Percentiles rank a stretch among this genome's conserved stretches.
phyloP scores from a whole-genome alignment of 2,329 filamentous ascomycete genomes.

The Pseudogymnoascus verrucosus region DNA sequence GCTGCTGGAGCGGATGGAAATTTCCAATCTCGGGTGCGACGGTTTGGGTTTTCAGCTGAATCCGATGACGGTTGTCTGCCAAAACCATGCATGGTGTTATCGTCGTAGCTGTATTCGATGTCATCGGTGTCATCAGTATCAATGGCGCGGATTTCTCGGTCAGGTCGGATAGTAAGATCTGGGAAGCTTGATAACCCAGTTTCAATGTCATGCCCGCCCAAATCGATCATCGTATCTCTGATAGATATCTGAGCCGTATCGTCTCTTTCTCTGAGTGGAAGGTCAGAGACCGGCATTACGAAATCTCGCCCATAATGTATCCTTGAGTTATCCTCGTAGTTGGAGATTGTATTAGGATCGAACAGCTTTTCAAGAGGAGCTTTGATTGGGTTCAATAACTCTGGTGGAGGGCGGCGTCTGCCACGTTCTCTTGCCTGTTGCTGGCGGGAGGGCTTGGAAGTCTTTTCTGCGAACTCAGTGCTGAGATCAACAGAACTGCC shows the following conservation, averaged over 20 bases:
- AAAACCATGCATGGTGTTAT: slow-evolving; percentile 29
- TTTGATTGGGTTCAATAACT: slow-evolving; percentile 48
- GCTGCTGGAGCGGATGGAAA: slow-evolving; percentile 47
- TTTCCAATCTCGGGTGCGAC: slow-evolving; percentile 49
- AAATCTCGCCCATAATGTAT: slow-evolving; percentile 48
- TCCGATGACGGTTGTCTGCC: slow-evolving; percentile 49
- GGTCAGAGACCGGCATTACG: slow-evolving; percentile 40
- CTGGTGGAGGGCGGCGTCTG: slow-evolving; percentile 47
- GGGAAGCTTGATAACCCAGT: slow-evolving; percentile 49
- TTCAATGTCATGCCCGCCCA: slow-evolving; percentile 52
- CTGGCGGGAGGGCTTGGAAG: slow-evolving; percentile 37
- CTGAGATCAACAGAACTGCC: slow-evolving; percentile 49
- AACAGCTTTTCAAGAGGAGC: slow-evolving; percentile 58
- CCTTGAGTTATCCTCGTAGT: slow-evolving; percentile 56
- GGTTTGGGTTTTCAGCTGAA: slow-evolving; percentile 44
- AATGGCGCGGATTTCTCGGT: slow-evolving; percentile 13
- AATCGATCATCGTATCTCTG: slow-evolving; percentile 55
- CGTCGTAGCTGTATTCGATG: slow-evolving; percentile 12
- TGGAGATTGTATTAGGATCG: slow-evolving; percentile 57
- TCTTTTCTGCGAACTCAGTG: slow-evolving; percentile 38
- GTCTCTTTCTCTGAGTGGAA: slow-evolving; percentile 44
- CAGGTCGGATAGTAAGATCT: slow-evolving; percentile 48
- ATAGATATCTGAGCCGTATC: slow-evolving; percentile 43
- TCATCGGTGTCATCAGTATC: slow-evolving; percentile 18
- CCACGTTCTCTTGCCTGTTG: slow-evolving; percentile 30